Evolutionary conservation across 1,284 basidiomycete species (phyloP).

Genomic region (Butyriboletus appendiculatus): DNA sequence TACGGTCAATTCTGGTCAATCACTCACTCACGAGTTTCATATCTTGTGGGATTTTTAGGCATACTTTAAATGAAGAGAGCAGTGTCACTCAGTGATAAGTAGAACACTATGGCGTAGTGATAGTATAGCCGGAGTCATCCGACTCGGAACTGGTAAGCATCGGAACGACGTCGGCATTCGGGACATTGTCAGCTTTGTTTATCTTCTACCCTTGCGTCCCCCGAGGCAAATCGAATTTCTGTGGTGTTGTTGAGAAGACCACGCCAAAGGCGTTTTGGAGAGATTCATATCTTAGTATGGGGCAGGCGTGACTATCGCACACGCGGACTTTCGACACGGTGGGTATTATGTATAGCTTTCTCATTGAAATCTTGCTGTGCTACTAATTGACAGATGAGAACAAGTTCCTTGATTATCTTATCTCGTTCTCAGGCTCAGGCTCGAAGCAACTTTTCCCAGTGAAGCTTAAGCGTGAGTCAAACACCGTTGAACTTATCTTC

Average conservation of each 20-base stretch:
- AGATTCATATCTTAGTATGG: not conserved
- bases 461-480: constrained; percentile 1
- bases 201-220: not conserved
- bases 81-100: too few relatives aligned
- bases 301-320: not conserved
- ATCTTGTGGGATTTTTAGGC: too few relatives aligned
- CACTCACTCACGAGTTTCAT: too few relatives aligned
- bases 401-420: constrained; percentile 2
- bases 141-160: too few relatives aligned
- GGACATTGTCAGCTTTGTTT: too few relatives aligned
- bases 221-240: not conserved
- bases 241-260: not conserved
- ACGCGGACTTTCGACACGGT: not conserved
- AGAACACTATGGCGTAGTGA: too few relatives aligned
- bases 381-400: constrained; percentile 2
- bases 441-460: not conserved
- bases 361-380: not conserved
- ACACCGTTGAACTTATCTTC: not conserved
- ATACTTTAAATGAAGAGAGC: too few relatives aligned
- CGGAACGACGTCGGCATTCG: too few relatives aligned
- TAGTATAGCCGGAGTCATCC: too few relatives aligned
- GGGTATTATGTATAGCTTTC: not conserved
- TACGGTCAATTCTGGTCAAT: too few relatives aligned
- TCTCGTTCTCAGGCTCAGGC: constrained; percentile 13
- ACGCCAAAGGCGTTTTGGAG: not conserved